phyloP scores from a whole-genome alignment of 2,329 filamentous ascomycete genomes.

The Pseudogymnoascus destructans region DNA sequence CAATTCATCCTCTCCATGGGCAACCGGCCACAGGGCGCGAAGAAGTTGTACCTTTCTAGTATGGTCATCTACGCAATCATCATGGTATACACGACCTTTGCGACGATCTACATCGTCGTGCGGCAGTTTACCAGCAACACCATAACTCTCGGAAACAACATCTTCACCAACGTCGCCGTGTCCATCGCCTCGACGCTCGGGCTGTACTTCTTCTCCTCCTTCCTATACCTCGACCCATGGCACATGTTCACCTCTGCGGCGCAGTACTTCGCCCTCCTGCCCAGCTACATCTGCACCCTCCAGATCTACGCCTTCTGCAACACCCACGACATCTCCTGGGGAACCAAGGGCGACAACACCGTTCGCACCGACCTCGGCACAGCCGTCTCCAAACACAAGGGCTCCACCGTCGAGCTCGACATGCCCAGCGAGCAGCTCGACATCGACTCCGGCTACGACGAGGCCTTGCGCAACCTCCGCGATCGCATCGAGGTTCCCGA shows the following conservation, averaged over 20 bases:
- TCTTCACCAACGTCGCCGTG: slow-evolving; percentile 91
- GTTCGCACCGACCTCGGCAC: slow-evolving; percentile 84
- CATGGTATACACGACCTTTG: slow-evolving; percentile 92
- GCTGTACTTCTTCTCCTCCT: slow-evolving; percentile 90
- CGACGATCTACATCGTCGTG: slow-evolving; percentile 76
- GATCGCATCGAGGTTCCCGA: slow-evolving; percentile 74
- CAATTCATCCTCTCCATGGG: slow-evolving; percentile 96
- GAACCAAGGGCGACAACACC: slow-evolving; percentile 95
- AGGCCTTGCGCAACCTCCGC: slow-evolving; percentile 87
- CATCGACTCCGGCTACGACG: slow-evolving; percentile 95
- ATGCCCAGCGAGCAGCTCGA: slow-evolving; percentile 98
- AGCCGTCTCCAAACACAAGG: slow-evolving; percentile 60
- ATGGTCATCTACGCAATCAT: slow-evolving; percentile 89
- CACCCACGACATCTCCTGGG: slow-evolving; percentile 97
- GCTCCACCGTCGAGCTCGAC: slow-evolving; percentile 76
- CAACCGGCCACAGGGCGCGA: slow-evolving; percentile 88
- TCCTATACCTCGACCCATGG: slow-evolving; percentile 96
- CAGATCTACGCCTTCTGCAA: slow-evolving; percentile 99
- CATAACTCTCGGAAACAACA: slow-evolving; percentile 62
- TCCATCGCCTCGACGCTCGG: slow-evolving; percentile 81
- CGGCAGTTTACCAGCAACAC: slow-evolving; percentile 49
- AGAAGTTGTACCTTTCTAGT: slow-evolving; percentile 73
- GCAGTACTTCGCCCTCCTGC: slow-evolving; percentile 88
- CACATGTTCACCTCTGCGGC: slow-evolving; percentile 90
- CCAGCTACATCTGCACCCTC: slow-evolving; percentile 88